Evolutionary conservation across 139 green algal genomes (phyloP).

Genomic region (Chlorella sp.): DNA sequence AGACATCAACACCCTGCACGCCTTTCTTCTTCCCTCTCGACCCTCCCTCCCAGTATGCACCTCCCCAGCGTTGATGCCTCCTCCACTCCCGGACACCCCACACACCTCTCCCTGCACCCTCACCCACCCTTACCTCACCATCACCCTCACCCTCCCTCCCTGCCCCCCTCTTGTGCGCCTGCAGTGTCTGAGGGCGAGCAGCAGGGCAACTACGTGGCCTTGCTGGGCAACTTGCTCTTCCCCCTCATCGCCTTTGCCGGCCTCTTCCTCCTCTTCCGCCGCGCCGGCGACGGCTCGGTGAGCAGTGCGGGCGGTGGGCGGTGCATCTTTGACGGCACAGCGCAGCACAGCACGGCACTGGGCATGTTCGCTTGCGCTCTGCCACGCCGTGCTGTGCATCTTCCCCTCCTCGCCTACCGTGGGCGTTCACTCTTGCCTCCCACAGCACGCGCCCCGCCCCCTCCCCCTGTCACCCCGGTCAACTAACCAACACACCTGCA

Average conservation of each 20-base stretch:
- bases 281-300: constrained; percentile 47
- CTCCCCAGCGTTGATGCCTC: too few relatives aligned
- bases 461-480: too few relatives aligned
- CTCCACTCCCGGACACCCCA: too few relatives aligned
- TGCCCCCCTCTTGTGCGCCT: background rate
- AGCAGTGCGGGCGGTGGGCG: background rate
- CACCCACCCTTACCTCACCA: background rate
- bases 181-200: constrained; percentile 80
- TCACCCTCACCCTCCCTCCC: background rate
- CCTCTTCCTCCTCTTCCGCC: constrained; percentile 98
- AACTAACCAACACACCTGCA: background rate
- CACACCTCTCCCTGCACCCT: too few relatives aligned
- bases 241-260: constrained; percentile 97
- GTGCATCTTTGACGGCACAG: background rate
- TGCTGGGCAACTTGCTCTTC: constrained; percentile 99
- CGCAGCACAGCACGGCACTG: too few relatives aligned
- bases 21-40: too few relatives aligned
- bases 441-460: too few relatives aligned
- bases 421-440: too few relatives aligned
- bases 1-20: too few relatives aligned
- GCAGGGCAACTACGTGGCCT: constrained; percentile 92
- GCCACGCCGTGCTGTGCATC: background rate
- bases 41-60: too few relatives aligned
- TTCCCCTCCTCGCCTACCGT: too few relatives aligned
- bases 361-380: background rate